Evolutionary conservation across 345 rosid species (phyloP), one percentile per base, ranked within the genome.

Genomic region (Sisymbrium irio): DNA sequence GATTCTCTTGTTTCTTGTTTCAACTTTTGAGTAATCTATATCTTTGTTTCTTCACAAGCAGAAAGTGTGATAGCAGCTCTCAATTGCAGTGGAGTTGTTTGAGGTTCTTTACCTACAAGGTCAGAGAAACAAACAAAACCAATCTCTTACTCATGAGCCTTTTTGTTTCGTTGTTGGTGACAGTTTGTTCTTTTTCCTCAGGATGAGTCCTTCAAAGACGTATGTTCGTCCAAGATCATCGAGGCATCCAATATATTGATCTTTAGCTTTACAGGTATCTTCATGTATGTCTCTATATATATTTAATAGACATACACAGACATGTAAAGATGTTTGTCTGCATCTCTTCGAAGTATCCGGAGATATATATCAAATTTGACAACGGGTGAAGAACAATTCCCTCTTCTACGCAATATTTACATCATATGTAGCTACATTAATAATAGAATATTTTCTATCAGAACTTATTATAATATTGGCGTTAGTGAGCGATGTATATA

Each of bases 121-220:
- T 90, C 1, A 71, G 68, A 13, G 56, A 49, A 58, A 37, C 44
- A 37, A 69, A 55, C 1, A 45, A 30, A 70, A 71, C 33, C 36
- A 17, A 27, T 56, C 47, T 32, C 68, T 40, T 42, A 45, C 41
- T 4, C 20, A 45, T 17, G 6, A 65, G 58, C 2, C 25, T 11
- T n/a, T 39, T 30, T 41, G 61, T 55, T n/a, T 44, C 15, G 60
- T 37, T 37, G 3, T 35, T 65, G 18, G 28, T 73, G 2, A 63
- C 22, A 42, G 8, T 78, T 67, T 44, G 62, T 37, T 61, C 62
- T 25, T 8, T 19, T 20, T 49, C 67, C 41, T 47, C 84, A 93
- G 98, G 91, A 90, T 93, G 54, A 93, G 98, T 80, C 98, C 98
- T 51, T 93, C 98, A n/a, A 93, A 93, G 86, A 93, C 98, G 6